Conservation (phyloP, 345 rosid genomes). For the Orychophragmus violaceus region DNA sequence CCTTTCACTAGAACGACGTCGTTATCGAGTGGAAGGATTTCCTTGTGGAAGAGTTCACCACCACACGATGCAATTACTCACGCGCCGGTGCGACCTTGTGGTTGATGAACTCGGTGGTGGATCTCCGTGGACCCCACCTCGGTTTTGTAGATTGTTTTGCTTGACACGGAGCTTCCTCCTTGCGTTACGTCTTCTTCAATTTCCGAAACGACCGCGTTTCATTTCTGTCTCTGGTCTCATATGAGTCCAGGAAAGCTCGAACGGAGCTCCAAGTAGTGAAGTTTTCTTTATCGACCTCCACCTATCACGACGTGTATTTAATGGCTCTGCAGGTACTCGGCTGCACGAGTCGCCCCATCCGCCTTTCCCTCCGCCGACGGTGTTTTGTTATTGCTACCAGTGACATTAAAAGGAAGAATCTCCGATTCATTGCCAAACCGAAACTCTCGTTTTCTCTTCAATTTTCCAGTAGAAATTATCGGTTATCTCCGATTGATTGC, state of each 20-base stretch:
- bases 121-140: conserved; percentile 14
- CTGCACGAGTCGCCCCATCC: conserved; percentile 33
- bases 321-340: conserved; percentile 50
- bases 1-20: not conserved
- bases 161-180: conserved; percentile 19
- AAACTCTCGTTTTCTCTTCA: conserved; percentile 11
- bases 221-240: not conserved
- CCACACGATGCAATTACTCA: conserved; percentile 8
- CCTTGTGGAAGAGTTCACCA: not conserved
- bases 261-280: conserved; percentile 1
- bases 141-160: conserved; percentile 12
- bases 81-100: conserved; percentile 28
- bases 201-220: conserved; percentile 13
- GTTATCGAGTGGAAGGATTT: not conserved
- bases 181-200: conserved; percentile 15
- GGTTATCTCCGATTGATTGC: conserved; percentile 33
- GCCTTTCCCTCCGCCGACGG: conserved; percentile 29
- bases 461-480: not conserved
- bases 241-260: too few species aligned
- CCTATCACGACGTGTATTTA: conserved; percentile 9
- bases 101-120: conserved; percentile 28
- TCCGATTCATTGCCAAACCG: conserved; percentile 21
- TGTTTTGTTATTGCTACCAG: not conserved
- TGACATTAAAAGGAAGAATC: conserved; percentile 16
- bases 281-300: not conserved